These are phyloP conservation scores for Cynanchum wilfordii DNA, from an alignment of 257 asterid genomes.

Conservation along the genomic window DNA sequence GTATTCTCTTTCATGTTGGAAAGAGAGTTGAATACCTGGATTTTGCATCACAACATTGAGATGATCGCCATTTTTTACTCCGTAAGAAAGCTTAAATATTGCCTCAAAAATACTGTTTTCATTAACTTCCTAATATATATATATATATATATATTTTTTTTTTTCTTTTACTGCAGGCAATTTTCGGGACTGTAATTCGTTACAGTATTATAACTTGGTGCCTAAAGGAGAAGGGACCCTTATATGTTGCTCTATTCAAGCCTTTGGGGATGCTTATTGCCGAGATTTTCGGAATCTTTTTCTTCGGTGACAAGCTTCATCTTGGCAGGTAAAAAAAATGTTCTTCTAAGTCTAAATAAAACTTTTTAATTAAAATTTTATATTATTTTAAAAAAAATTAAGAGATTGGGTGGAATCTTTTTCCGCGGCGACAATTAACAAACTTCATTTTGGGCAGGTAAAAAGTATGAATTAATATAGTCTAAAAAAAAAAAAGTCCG, in stretches of 20 bases:
- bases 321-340: constrained; percentile 40
- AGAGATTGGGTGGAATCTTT: too few relatives aligned
- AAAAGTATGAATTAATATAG: too few relatives aligned
- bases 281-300: constrained; percentile 38
- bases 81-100: constrained; percentile 10
- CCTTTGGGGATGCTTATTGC: constrained; percentile 51
- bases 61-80: constrained; percentile 20
- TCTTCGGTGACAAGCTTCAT: constrained; percentile 48
- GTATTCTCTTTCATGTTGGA: not conserved
- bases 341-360: too few relatives aligned
- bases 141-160: too few relatives aligned
- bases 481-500: too few relatives aligned
- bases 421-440: too few relatives aligned
- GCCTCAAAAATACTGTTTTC: too few relatives aligned
- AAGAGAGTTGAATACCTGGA: constrained; percentile 19
- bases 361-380: too few relatives aligned
- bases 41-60: constrained; percentile 19
- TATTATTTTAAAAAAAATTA: too few relatives aligned
- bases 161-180: not conserved
- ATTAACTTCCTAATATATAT: too few relatives aligned
- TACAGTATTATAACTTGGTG: constrained; percentile 36
- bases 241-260: constrained; percentile 42
- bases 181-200: constrained; percentile 14
- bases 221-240: constrained; percentile 43
- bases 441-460: too few relatives aligned